These are phyloP conservation scores for Sonneratia alba DNA, from an alignment of 345 rosid genomes.

Conservation along the genomic window DNA sequence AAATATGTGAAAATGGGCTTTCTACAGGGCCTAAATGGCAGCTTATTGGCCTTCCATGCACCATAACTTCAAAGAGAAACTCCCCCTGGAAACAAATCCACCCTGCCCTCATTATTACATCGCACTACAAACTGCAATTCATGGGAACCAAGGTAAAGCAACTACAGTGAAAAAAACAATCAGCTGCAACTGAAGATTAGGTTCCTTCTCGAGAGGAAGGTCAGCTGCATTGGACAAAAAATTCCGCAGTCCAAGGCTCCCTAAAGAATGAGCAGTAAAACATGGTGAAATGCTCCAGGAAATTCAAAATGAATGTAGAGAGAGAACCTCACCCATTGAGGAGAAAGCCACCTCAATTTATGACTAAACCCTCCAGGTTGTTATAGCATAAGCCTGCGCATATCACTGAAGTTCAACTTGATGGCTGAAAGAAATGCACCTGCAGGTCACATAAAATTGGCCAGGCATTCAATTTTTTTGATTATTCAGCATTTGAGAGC, in stretches of 20 bases:
- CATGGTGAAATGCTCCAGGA: neutral
- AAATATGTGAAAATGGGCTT: no score
- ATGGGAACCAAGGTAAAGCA: neutral
- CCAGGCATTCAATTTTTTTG: neutral
- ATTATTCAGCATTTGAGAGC: neutral
- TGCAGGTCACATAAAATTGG: slow-evolving; percentile 19
- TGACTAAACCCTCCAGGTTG: neutral
- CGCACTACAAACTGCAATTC: neutral
- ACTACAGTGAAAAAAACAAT: neutral
- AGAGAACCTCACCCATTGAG: neutral
- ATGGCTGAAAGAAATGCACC: slow-evolving; percentile 70
- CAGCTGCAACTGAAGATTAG: neutral
- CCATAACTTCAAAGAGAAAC: no score
- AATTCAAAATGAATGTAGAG: neutral
- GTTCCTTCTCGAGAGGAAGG: neutral
- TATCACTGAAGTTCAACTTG: slow-evolving; percentile 65
- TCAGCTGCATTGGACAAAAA: neutral
- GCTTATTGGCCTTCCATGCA: no score
- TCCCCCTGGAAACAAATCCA: neutral
- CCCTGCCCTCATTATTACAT: neutral
- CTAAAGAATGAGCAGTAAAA: neutral
- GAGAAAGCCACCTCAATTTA: neutral
- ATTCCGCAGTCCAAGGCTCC: neutral
- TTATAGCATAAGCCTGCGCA: slow-evolving; percentile 67
- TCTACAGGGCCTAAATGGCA: no score